Base-by-base conservation (phyloP, 2,329 filamentous ascomycete genomes). In the Talaromyces sp. region DNA sequence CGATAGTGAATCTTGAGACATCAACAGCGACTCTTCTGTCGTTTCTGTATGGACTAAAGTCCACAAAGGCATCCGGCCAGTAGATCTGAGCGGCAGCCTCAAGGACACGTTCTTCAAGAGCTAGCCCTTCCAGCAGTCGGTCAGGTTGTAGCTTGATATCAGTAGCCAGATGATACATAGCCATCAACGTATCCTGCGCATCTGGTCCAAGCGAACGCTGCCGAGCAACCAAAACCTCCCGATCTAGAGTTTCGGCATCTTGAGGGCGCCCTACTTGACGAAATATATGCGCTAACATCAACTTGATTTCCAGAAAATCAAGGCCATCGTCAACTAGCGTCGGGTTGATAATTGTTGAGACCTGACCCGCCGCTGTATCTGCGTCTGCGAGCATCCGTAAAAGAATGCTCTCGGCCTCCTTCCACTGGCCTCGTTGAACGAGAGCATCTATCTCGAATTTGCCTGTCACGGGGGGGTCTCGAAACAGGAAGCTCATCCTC, bases 401-500 rank as follows among this genome's bases (percentile, higher is more conserved):
- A 9, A 61, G 41, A 28, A 61, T 25, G n/a, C 10, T 46, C 36
- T 61, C 56, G 35, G 60, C 60, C 7, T 61, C 60, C n/a, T 55
- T 43, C 60, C 60, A 61, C 39, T 57, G 56, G 13, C 33, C 31
- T 17, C 36, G 45, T 35, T 61, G 31, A 19, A 61, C 53, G 13
- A 61, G 53, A 36, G 52, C 35, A 52, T 59, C 60, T 53, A 61
- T 58, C 39, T 58, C 56, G 43, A 41, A 28, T 25, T 53, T 57
- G 40, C 53, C 40, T 35, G 54, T 56, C 31, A 55, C 36, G 8
- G 60, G 60, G 8, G 60, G 60, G 28, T 51, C 43, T 37, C 48
- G 60, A 59, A 40, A 56, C 54, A 59, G 57, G 53, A 61, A 59
- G 53, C 57, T 61, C 60, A 61, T 61, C 28, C 41, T 60, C 50